Percentiles rank a stretch among this genome's conserved stretches.
These are phyloP conservation scores for Dioscorea zingiberensis DNA, from an alignment of 106 monocot species.

Conservation along the genomic window DNA sequence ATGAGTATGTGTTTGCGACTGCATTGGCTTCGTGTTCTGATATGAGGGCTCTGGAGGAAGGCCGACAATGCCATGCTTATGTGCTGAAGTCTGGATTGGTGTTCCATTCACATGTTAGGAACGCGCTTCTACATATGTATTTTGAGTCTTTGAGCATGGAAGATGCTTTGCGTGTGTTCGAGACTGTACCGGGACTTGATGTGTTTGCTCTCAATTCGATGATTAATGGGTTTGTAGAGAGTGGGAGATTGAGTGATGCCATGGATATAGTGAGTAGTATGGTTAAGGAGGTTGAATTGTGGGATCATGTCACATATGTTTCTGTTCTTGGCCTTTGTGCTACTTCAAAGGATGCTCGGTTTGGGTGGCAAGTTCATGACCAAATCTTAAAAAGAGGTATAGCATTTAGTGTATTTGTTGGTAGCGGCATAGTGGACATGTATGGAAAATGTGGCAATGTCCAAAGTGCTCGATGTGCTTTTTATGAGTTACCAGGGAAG, in stretches of 20 bases:
- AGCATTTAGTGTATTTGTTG: conserved; percentile 25
- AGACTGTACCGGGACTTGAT: conserved; percentile 16
- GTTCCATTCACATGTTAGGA: conserved; percentile 27
- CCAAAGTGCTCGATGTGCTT: conserved; percentile 16
- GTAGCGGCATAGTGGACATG: conserved; percentile 55
- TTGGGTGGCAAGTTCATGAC: conserved; percentile 51
- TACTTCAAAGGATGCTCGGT: conserved; percentile 17
- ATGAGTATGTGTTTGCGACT: conserved; percentile 55
- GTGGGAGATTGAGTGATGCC: conserved; percentile 24
- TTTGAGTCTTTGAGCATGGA: conserved; percentile 27
- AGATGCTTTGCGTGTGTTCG: conserved; percentile 27
- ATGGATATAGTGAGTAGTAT: conserved; percentile 25
- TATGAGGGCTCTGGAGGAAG: conserved; percentile 25
- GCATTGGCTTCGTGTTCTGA: conserved; percentile 38
- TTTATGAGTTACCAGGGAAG: conserved; percentile 14
- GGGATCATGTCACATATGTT: conserved; percentile 63
- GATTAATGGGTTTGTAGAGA: conserved; percentile 47
- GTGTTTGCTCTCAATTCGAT: conserved; percentile 51
- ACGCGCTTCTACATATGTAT: conserved; percentile 54
- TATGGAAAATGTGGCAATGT: conserved; percentile 55
- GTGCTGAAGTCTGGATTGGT: conserved; percentile 46
- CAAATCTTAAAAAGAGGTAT: conserved; percentile 44
- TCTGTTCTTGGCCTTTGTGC: conserved; percentile 51
- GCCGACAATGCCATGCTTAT: conserved; percentile 55
- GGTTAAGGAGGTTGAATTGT: conserved; percentile 22